phyloP scores from a whole-genome alignment of 2,329 filamentous ascomycete genomes.

The Curvularia spicifera region DNA sequence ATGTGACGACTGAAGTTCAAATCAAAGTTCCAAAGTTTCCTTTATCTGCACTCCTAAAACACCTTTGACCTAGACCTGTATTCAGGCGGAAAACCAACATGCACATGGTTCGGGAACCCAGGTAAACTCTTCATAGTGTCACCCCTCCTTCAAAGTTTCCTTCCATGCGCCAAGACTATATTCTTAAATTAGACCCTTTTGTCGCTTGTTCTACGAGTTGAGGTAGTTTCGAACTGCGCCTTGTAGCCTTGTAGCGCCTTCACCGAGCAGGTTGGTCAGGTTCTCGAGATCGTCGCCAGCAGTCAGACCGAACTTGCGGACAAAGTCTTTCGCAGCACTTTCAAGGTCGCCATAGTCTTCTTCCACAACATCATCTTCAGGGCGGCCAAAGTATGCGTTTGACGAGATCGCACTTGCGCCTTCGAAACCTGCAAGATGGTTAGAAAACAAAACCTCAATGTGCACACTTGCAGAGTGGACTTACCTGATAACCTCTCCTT shows the following conservation, averaged over 20 bases:
- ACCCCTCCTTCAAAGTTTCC: neutral
- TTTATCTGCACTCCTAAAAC: slow-evolving; percentile 12
- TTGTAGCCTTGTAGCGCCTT: slow-evolving; percentile 84
- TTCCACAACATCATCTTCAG: slow-evolving; percentile 74
- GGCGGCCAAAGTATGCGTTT: slow-evolving; percentile 95
- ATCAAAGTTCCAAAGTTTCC: neutral
- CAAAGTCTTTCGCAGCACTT: slow-evolving; percentile 92
- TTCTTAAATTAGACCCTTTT: neutral
- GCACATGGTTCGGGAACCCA: neutral
- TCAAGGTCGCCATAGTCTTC: slow-evolving; percentile 92
- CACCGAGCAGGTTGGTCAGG: slow-evolving; percentile 79
- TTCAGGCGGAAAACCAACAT: neutral
- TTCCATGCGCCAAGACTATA: slow-evolving; percentile 4
- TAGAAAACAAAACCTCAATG: neutral
- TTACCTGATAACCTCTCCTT: slow-evolving; percentile 75
- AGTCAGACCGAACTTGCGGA: slow-evolving; percentile 92
- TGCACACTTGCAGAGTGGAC: neutral
- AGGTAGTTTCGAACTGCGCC: slow-evolving; percentile 55
- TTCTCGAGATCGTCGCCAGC: slow-evolving; percentile 96
- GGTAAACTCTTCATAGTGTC: slow-evolving; percentile 6
- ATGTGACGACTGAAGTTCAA: neutral
- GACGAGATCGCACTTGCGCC: slow-evolving; percentile 91
- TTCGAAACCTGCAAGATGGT: slow-evolving; percentile 71
- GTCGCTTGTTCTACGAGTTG: slow-evolving; percentile 44
- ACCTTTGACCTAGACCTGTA: neutral